Evolutionary conservation across 139 green algal genomes (phyloP), one percentile per base, ranked within the genome.

Genomic region (Monoraphidium neglectum): DNA sequence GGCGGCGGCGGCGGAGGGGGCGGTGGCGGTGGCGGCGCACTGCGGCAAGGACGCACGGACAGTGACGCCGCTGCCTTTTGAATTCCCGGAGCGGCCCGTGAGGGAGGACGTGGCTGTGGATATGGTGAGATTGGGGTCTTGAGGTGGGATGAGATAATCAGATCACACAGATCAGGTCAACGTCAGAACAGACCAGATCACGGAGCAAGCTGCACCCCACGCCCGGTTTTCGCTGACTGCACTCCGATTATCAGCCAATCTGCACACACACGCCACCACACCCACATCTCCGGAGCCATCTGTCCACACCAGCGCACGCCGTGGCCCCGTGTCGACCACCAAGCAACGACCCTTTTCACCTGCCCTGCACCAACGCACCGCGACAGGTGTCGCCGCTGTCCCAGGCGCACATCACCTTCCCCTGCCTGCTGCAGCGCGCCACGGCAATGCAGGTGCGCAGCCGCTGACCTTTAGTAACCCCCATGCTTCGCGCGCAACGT

Each of bases 371-470:
- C 57, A 4, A 28, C 24, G 74, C 87, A 76, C 76, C 87, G 43
- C 36, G 68, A 72, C 95, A 97, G 92, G 82, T 95, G 54, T 86
- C 86, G 47, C 84, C 87, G 1, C 73, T 90, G 43, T 82, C 88
- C 8, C 82, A 90, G 66, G 80, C 84, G 6, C 89, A 94, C 73
- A 89, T 97, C 56, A 95, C 92, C 15, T 91, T 97, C 54, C 93
- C 93, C 8, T 82, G 96, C 12, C 56, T 61, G 37, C 59, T 96
- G 54, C 6, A 47, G 12, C 66, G 78, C 2, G 35, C 65, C 21
- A 54, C 8, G 2, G 78, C 74, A n/a, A n/a, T n/a, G n/a, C n/a
- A n/a, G n/a, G n/a, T n/a, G n/a, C n/a, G n/a, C n/a, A n/a, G n/a
- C n/a, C n/a, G n/a, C n/a, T n/a, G n/a, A n/a, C n/a, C n/a, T n/a